Evolutionary conservation across 2,329 filamentous ascomycete species (phyloP).

Genomic region (Alternaria hordeiaustralica): DNA sequence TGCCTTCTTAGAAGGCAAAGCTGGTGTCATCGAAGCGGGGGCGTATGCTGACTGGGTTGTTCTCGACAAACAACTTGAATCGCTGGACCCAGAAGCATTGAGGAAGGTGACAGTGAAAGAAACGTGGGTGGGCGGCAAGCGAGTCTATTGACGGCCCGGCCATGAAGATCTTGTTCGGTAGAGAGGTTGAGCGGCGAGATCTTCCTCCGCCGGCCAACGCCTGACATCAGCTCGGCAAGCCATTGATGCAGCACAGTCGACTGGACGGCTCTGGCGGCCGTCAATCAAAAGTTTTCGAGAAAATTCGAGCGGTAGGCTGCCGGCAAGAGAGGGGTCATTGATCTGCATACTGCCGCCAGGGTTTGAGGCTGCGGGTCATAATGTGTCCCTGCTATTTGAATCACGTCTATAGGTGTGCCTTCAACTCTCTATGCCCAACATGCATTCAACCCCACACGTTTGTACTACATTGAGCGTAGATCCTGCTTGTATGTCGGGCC

Average conservation of each 20-base stretch:
- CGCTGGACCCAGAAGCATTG: conserved; percentile 58
- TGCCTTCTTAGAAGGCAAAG: conserved; percentile 64
- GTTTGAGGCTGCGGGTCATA: conserved; percentile 1
- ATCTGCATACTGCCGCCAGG: neutral
- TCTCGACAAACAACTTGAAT: conserved; percentile 64
- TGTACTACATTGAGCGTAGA: conserved; percentile 5
- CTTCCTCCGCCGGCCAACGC: neutral
- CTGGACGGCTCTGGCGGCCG: neutral
- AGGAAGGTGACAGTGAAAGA: conserved; percentile 64
- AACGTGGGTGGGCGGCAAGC: conserved; percentile 70
- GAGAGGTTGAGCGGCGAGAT: neutral
- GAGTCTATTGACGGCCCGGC: conserved; percentile 41
- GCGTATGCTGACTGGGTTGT: conserved; percentile 75
- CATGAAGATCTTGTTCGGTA: conserved; percentile 14
- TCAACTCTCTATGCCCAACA: neutral
- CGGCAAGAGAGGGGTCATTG: neutral
- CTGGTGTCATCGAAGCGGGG: conserved; percentile 65
- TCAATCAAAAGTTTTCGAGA: neutral
- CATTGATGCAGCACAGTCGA: neutral
- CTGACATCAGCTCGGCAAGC: neutral
- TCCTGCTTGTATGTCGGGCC: conserved; percentile 2
- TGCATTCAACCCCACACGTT: neutral
- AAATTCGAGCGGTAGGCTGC: neutral
- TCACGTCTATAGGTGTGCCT: neutral
- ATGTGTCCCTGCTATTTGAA: neutral